Conservation (phyloP, 176 grass and related monocot genomes). For the Zoysia japonica region DNA sequence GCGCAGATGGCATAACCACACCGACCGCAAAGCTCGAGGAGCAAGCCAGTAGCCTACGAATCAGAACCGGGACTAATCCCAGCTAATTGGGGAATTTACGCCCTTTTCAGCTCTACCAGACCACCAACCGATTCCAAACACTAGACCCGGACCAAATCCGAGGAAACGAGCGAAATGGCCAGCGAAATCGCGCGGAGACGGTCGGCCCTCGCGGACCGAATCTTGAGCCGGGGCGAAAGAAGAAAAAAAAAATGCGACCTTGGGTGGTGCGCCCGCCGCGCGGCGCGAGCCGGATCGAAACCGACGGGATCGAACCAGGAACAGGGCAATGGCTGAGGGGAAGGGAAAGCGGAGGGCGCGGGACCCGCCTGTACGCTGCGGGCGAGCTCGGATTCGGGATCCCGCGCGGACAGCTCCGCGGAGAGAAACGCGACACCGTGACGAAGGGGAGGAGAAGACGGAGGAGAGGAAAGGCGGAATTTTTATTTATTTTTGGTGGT, state of each 20-base stretch:
- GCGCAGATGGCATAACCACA: conserved; percentile 13
- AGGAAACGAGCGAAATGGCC: background rate
- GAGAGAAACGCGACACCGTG: background rate
- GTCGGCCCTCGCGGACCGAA: conserved; percentile 29
- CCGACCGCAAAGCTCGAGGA: background rate
- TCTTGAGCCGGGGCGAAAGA: background rate
- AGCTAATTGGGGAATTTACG: conserved; percentile 5
- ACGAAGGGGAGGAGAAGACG: too few relatives aligned
- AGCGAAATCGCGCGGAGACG: conserved; percentile 16
- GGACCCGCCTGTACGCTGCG: background rate
- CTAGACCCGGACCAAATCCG: conserved; percentile 26
- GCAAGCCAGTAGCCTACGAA: conserved; percentile 7
- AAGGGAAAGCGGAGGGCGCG: background rate
- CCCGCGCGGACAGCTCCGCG: conserved; percentile 25
- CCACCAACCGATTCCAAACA: conserved; percentile 24
- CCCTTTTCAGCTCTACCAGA: conserved; percentile 3
- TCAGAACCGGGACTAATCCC: conserved; percentile 16
- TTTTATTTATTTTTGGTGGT: background rate
- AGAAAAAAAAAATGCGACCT: conserved; percentile 19
- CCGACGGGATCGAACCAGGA: conserved; percentile 15
- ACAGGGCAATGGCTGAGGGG: background rate
- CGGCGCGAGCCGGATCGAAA: conserved; percentile 19
- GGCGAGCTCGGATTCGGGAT: conserved; percentile 44
- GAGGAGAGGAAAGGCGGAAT: background rate
- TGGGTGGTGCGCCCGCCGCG: background rate